A percentile compares a stretch with the other conserved stretches of the same genome.
Evolutionary conservation across 2,329 filamentous ascomycete genomes (phyloP).

Genomic region (Neonectria neomacrospora): DNA sequence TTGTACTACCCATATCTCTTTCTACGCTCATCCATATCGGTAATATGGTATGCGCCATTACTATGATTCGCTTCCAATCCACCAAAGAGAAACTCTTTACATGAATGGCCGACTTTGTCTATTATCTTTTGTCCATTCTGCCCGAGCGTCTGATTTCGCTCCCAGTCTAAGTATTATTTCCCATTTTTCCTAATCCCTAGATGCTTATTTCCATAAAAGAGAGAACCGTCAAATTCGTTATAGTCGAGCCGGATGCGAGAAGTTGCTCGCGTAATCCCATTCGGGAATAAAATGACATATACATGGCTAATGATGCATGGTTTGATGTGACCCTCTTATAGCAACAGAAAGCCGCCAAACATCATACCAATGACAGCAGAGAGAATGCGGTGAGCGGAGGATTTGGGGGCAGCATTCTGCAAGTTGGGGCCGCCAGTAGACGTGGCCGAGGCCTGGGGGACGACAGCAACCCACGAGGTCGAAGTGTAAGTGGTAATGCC

Average conservation of each 20-base stretch:
- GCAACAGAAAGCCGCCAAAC: constrained; percentile 44
- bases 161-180: constrained; percentile 37
- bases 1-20: constrained; percentile 36
- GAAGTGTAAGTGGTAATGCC: constrained; percentile 58
- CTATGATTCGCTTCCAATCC: constrained; percentile 27
- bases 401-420: constrained; percentile 50
- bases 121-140: constrained; percentile 31
- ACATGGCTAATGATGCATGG: background rate
- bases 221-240: constrained; percentile 44
- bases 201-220: constrained; percentile 20
- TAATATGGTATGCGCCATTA: constrained; percentile 37
- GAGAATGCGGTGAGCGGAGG: constrained; percentile 38
- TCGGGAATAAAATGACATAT: background rate
- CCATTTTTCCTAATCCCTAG: constrained; percentile 13
- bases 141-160: constrained; percentile 35
- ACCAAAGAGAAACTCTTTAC: constrained; percentile 21
- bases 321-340: constrained; percentile 32
- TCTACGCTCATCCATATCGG: constrained; percentile 34
- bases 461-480: constrained; percentile 61
- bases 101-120: constrained; percentile 32
- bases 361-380: constrained; percentile 45
- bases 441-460: constrained; percentile 49
- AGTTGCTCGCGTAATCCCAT: constrained; percentile 10
- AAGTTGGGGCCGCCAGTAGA: constrained; percentile 47
- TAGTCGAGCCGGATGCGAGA: constrained; percentile 27